Base-by-base conservation (phyloP, 306 rosid genomes). In the Acacia melanoxylon region DNA sequence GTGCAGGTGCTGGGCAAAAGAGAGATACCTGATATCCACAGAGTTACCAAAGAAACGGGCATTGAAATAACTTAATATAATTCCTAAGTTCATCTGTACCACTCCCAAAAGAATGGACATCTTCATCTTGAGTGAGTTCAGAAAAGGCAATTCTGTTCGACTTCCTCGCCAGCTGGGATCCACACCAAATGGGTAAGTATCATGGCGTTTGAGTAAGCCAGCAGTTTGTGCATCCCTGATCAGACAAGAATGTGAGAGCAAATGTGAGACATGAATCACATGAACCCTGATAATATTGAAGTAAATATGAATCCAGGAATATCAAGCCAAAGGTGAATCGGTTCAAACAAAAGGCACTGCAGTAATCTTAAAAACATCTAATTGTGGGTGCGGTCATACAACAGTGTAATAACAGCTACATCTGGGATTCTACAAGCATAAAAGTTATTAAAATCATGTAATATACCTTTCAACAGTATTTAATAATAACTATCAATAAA, bases 151-250 rank as follows among this genome's bases (percentile, higher is more conserved):
- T 58, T 94, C 98, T 27, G 98, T 35, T 75, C 98, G 97, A 80
- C 98, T 94, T 89, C 98, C 98, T 20, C 95, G 94, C 98, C 98
- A 94, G 76, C 98, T 92, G 63, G 98, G 98, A 84, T 94, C 98
- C 79, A 94, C 98, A 70, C 98, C 98, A 87, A 94, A 91, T 68
- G 98, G 92, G 86, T 94, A 94, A n/a, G 97, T 82, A 82, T 87
- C 92, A 71, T 77, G 84, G 89, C 73, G 85, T 88, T 94, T 94
- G 74, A 90, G 81, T 87, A 94, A 88, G 82, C 98, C 98, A 82
- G 67, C 74, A 79, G 90, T 87, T 77, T 68, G 52, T 40, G 95
- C 97, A 81, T 94, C 95, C 81, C 98, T 93, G 92, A 75, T 33
- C 68, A 84, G 62, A 76, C 27, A 67, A 81, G 81, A 37, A 83